Percentiles rank a stretch among this genome's conserved stretches.
Conservation (phyloP, 75 land plant species). For the Sequoia sempervirens region DNA sequence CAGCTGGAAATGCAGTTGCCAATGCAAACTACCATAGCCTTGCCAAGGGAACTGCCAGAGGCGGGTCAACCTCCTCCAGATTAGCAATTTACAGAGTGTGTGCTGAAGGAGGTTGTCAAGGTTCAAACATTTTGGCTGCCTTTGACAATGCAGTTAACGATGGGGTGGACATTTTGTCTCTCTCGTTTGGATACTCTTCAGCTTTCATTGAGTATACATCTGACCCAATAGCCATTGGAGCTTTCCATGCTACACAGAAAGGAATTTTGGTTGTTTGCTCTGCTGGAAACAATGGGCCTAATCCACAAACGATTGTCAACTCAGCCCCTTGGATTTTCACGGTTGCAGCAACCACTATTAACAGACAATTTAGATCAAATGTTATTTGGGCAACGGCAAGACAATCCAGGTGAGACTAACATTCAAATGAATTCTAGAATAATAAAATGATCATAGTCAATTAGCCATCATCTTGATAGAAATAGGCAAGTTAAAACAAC, state of each 20-base stretch:
- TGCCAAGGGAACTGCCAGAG: slow-evolving; percentile 57
- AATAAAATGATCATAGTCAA: too few species aligned
- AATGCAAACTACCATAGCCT: slow-evolving; percentile 60
- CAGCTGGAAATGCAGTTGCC: slow-evolving; percentile 41
- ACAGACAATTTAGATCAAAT: slow-evolving; percentile 51
- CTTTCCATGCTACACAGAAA: slow-evolving; percentile 58
- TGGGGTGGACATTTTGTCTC: slow-evolving; percentile 66
- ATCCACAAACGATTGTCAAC: slow-evolving; percentile 51
- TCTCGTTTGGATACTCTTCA: slow-evolving; percentile 49
- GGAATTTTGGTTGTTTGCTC: slow-evolving; percentile 59
- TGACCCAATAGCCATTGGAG: slow-evolving; percentile 75
- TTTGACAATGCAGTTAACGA: slow-evolving; percentile 73
- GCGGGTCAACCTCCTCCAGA: slow-evolving; percentile 49
- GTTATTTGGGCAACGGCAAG: slow-evolving; percentile 57
- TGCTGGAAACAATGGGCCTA: slow-evolving; percentile 74
- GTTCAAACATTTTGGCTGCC: slow-evolving; percentile 51
- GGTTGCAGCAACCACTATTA: slow-evolving; percentile 64
- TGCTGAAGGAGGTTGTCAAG: slow-evolving; percentile 33
- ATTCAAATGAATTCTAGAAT: too few species aligned
- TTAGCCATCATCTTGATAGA: too few species aligned
- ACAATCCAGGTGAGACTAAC: slow-evolving; percentile 27
- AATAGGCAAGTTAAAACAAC: too few species aligned
- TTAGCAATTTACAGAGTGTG: slow-evolving; percentile 71
- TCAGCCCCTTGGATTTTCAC: slow-evolving; percentile 74
- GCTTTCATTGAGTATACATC: slow-evolving; percentile 38